Evolutionary conservation across 2,329 filamentous ascomycete genomes (phyloP), one percentile per base, ranked within the genome.

Genomic region (Sarocladium strictum): DNA sequence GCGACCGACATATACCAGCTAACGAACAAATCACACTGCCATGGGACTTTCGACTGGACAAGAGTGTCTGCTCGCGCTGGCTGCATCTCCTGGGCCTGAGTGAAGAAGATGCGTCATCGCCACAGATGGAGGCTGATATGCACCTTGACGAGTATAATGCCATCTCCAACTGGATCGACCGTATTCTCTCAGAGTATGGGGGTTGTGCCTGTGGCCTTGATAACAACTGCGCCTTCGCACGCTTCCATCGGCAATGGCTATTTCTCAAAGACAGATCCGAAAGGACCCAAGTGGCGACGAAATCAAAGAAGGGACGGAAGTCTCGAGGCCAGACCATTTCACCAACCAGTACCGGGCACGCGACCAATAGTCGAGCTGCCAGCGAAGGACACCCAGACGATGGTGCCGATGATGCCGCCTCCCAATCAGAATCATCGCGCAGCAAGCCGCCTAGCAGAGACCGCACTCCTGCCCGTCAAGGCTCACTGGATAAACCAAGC

Each of bases 201-300:
- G 88, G 87, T 17, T 93, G 89, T 68, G 89, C 88, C 3, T 93
- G 89, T 66, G 80, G 86, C 55, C 67, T 83, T 14, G 82, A 81
- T 7, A 71, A 74, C 38, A 80, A 85, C 55, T 87, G 84, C 62
- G 80, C 82, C 2, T 86, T 87, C 68, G 76, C 75, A 56, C 79
- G 81, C 19, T 86, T 86, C 59, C 80, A 84, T 63, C 75, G 79
- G 52, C 80, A 78, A 53, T 83, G 84, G 61, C 68, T 79, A 2
- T 68, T 65, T 55, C 67, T 68, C 38, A 78, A 75, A 55, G 69
- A 12, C 76, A 79, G 21, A 56, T 67, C 5, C 75, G 72, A 54
- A 50, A 17, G 53, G 49, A n/a, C 15, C 11, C 15, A 79, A 76
- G 65, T 19, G 9, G 12, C 29, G n/a, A 14, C 9, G 6, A 52